These are phyloP conservation scores for Solanum rostratum DNA, from an alignment of 257 asterid species.

Conservation along the genomic window DNA sequence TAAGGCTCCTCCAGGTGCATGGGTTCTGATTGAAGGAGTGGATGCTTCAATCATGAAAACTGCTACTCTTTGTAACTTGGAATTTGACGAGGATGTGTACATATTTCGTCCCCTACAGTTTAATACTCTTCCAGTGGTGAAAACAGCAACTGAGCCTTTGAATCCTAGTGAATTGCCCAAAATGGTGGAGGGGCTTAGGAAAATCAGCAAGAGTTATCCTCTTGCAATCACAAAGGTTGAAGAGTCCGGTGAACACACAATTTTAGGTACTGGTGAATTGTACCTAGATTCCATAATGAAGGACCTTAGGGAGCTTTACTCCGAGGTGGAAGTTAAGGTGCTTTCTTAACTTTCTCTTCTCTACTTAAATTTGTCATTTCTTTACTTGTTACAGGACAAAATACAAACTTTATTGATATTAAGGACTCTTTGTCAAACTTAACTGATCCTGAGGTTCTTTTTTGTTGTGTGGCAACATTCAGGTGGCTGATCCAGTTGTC, in stretches of 20 bases:
- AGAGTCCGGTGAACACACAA: constrained; percentile 97
- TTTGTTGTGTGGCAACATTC: neutral
- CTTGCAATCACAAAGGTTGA: constrained; percentile 95
- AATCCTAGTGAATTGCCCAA: constrained; percentile 97
- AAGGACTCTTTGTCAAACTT: neutral
- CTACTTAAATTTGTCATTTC: neutral
- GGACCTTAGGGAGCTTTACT: constrained; percentile 95
- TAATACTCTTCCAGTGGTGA: constrained; percentile 94
- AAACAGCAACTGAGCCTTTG: constrained; percentile 96
- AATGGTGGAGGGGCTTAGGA: constrained; percentile 98
- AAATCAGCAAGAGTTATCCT: constrained; percentile 98
- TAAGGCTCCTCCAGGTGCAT: constrained; percentile 97
- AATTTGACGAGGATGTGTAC: constrained; percentile 72
- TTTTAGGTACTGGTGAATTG: constrained; percentile 90
- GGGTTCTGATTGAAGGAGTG: constrained; percentile 99
- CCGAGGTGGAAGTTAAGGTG: constrained; percentile 99
- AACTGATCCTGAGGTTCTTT: neutral
- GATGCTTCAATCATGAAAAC: constrained; percentile 99
- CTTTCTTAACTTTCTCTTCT: neutral
- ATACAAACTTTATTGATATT: neutral
- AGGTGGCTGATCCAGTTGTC: constrained; percentile 99
- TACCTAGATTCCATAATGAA: constrained; percentile 95
- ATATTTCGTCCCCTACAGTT: constrained; percentile 92
- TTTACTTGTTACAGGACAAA: neutral
- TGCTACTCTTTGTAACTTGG: constrained; percentile 80